These are phyloP conservation scores for Emydomyces testavorans DNA, from an alignment of 2,329 filamentous ascomycete genomes.

Conservation along the genomic window DNA sequence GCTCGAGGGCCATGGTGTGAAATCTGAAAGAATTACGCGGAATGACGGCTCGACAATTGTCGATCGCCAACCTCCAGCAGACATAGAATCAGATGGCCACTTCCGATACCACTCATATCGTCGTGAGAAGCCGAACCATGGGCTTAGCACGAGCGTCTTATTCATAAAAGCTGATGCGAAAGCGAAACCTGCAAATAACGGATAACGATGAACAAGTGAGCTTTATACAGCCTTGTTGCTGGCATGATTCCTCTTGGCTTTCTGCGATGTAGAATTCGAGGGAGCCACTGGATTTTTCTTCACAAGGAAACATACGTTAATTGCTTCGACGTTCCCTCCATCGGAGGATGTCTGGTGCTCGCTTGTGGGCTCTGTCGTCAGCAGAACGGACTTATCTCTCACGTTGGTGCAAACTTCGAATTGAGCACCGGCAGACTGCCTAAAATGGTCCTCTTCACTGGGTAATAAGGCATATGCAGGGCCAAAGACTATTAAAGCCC, in stretches of 20 bases:
- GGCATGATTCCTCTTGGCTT: neutral
- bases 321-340: slow-evolving; percentile 5
- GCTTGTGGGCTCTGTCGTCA: slow-evolving; percentile 8
- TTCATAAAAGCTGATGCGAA: neutral
- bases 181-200: neutral
- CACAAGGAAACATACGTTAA: slow-evolving; percentile 9
- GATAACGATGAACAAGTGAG: neutral
- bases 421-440: slow-evolving; percentile 8
- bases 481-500: slow-evolving; percentile 10
- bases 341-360: slow-evolving; percentile 5
- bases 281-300: neutral
- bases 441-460: slow-evolving; percentile 10
- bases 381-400: slow-evolving; percentile 8
- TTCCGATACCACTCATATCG: slow-evolving; percentile 12
- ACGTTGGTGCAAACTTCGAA: slow-evolving; percentile 7
- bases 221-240: neutral
- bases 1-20: slow-evolving; percentile 5
- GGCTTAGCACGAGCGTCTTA: slow-evolving; percentile 7
- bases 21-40: slow-evolving; percentile 1
- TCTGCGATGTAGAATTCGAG: neutral
- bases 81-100: neutral
- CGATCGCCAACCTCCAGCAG: neutral
- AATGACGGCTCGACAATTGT: slow-evolving; percentile 6
- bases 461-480: slow-evolving; percentile 10
- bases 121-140: slow-evolving; percentile 10